Conservation (phyloP, 306 rosid species). For the Carpinus fangiana region DNA sequence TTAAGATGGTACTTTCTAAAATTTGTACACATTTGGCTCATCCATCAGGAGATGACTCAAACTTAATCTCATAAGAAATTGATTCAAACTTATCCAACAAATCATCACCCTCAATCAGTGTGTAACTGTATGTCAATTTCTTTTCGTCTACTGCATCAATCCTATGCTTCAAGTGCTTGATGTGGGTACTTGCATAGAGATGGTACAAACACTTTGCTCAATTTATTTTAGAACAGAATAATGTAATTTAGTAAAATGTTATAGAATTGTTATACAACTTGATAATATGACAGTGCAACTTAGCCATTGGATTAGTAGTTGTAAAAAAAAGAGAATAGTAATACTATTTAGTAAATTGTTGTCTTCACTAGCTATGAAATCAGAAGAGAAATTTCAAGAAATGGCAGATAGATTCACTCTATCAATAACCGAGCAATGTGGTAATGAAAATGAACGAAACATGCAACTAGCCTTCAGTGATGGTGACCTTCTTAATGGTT, state of each 20-base stretch:
- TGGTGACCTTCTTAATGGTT: slow-evolving; percentile 57
- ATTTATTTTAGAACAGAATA: too few relatives aligned
- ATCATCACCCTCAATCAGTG: slow-evolving; percentile 33
- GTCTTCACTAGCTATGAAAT: too few relatives aligned
- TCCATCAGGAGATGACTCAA: slow-evolving; percentile 30
- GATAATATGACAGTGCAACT: too few relatives aligned
- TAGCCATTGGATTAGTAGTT: too few relatives aligned
- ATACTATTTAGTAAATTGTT: too few relatives aligned
- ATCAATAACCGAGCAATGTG: too few relatives aligned
- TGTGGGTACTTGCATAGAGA: slow-evolving; percentile 20
- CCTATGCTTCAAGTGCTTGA: slow-evolving; percentile 38
- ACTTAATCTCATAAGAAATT: slow-evolving; percentile 38
- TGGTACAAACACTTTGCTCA: too few relatives aligned
- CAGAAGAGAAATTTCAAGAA: too few relatives aligned
- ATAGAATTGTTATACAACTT: too few relatives aligned
- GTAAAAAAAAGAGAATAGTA: too few relatives aligned
- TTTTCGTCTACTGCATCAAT: slow-evolving; percentile 41
- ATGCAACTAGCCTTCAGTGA: slow-evolving; percentile 43
- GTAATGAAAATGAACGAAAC: background rate
- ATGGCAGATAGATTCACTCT: too few relatives aligned
- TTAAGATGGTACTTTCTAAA: slow-evolving; percentile 34
- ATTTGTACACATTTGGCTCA: slow-evolving; percentile 29
- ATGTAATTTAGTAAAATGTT: too few relatives aligned
- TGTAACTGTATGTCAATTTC: slow-evolving; percentile 29
- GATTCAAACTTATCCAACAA: slow-evolving; percentile 26